These are phyloP conservation scores for Citrus trifoliata DNA, from an alignment of 345 rosid genomes.

Conservation along the genomic window DNA sequence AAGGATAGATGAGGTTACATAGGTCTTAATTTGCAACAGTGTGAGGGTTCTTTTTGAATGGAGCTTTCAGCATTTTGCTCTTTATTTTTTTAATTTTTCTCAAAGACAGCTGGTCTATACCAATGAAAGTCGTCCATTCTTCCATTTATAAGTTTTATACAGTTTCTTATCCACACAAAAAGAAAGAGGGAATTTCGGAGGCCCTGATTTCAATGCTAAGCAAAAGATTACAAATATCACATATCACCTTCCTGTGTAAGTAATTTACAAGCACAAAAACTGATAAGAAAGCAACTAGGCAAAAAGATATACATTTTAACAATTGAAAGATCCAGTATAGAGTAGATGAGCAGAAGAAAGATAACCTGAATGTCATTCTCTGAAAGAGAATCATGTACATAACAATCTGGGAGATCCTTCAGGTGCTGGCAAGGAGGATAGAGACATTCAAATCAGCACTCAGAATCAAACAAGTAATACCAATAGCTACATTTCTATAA, in stretches of 20 bases:
- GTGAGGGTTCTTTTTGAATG: background rate
- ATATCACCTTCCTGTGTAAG: background rate
- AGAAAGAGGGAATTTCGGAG: background rate
- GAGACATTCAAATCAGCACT: constrained; percentile 15
- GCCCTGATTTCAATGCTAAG: background rate
- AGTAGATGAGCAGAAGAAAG: background rate
- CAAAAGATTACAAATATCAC: background rate
- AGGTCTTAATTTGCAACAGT: background rate
- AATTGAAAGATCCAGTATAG: background rate
- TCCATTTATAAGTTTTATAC: background rate
- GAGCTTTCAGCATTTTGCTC: background rate
- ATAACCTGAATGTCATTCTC: constrained; percentile 71
- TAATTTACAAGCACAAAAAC: background rate
- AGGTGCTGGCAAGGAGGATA: constrained; percentile 50
- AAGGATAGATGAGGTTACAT: background rate
- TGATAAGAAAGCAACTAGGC: background rate
- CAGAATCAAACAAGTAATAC: constrained; percentile 10
- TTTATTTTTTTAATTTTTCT: no score
- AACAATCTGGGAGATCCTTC: constrained; percentile 62
- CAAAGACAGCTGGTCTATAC: background rate
- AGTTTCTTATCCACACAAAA: background rate
- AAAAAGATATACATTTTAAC: background rate
- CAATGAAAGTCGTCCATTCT: background rate
- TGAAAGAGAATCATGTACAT: constrained; percentile 77
- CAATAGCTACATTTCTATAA: background rate